phyloP scores from a whole-genome alignment of 805 yeast genomes.

The Yamadazyma olivae region DNA sequence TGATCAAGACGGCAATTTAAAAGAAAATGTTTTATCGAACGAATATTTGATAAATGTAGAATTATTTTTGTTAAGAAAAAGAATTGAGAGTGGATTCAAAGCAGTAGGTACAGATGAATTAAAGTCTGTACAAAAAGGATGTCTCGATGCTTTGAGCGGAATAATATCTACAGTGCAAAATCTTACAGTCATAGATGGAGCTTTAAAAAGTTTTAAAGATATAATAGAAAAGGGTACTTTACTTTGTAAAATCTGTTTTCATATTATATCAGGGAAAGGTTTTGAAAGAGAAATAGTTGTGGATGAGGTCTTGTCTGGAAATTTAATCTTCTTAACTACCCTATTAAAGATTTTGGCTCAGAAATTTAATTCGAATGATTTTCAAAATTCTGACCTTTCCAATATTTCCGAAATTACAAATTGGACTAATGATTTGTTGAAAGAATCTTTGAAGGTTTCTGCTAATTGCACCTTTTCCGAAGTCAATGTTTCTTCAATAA shows the following conservation, averaged over 20 bases:
- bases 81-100: background rate
- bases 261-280: background rate
- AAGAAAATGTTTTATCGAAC: background rate
- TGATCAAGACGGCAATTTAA: too few relatives aligned
- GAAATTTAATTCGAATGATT: background rate
- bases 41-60: conserved; percentile 2
- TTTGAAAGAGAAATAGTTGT: background rate
- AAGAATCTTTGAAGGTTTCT: background rate
- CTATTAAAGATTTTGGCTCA: background rate
- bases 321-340: background rate
- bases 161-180: too few relatives aligned
- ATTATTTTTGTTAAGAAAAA: background rate
- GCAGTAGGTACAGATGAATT: background rate
- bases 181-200: too few relatives aligned
- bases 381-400: background rate
- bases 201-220: background rate
- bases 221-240: background rate
- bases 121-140: conserved; percentile 1
- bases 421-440: conserved; percentile 3
- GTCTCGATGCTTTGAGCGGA: too few relatives aligned
- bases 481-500: background rate
- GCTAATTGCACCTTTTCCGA: conserved; percentile 1
- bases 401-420: background rate
- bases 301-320: background rate
- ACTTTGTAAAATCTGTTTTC: background rate